Conservation (phyloP, 2,329 filamentous ascomycete species). For the Aspergillus spinulosporus region DNA sequence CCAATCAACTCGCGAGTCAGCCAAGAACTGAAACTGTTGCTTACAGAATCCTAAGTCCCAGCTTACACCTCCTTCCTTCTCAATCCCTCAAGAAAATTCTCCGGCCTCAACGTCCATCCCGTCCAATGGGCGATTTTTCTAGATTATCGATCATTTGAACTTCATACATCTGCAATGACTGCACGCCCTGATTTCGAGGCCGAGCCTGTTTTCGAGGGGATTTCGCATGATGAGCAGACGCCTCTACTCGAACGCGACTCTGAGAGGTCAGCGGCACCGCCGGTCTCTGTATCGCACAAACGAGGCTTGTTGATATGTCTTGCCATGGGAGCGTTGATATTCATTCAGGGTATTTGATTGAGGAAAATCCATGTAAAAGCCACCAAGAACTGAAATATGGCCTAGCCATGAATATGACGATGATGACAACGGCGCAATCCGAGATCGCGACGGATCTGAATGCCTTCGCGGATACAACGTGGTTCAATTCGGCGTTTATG, state of each 20-base stretch:
- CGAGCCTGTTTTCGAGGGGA: slow-evolving; percentile 8
- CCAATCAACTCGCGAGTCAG: slow-evolving; percentile 1
- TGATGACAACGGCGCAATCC: slow-evolving; percentile 79
- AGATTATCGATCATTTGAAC: too few relatives aligned
- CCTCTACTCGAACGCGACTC: slow-evolving; percentile 17
- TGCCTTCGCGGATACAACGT: slow-evolving; percentile 70
- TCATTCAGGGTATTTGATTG: slow-evolving; percentile 20
- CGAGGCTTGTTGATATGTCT: slow-evolving; percentile 18
- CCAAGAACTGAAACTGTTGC: neutral
- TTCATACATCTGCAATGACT: slow-evolving; percentile 16
- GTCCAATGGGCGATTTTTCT: neutral
- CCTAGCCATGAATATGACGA: slow-evolving; percentile 69
- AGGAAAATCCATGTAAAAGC: neutral
- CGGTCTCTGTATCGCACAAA: slow-evolving; percentile 9
- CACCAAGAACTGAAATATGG: neutral
- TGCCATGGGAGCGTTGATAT: slow-evolving; percentile 21
- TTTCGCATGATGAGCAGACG: slow-evolving; percentile 19
- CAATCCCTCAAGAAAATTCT: neutral
- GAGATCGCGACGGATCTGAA: slow-evolving; percentile 72
- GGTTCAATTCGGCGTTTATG: slow-evolving; percentile 79
- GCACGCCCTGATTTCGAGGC: neutral
- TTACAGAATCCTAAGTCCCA: neutral
- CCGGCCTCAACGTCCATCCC: neutral
- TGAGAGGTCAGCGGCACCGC: neutral
- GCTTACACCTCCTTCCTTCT: neutral